Evolutionary conservation across 257 asterid species (phyloP).

Genomic region (Handroanthus guayacan): DNA sequence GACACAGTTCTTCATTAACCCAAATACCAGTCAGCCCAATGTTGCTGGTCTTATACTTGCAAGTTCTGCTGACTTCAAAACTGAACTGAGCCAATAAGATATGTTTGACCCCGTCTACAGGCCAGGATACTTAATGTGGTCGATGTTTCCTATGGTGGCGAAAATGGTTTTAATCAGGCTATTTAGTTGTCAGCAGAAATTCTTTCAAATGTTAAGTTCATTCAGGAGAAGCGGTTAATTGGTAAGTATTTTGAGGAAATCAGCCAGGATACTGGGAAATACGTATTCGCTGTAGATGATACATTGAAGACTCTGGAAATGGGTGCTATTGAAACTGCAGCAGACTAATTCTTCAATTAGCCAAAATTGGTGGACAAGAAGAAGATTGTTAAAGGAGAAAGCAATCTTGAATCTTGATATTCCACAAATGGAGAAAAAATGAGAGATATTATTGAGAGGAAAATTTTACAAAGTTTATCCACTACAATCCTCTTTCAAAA

Average conservation of each 20-base stretch:
- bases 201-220: constrained; percentile 50
- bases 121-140: constrained; percentile 50
- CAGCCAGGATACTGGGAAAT: constrained; percentile 49
- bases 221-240: constrained; percentile 46
- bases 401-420: too few species aligned
- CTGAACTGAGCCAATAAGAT: constrained; percentile 48
- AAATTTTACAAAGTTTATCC: too few species aligned
- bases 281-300: constrained; percentile 45
- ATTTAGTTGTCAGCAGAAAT: constrained; percentile 47
- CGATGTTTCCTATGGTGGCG: constrained; percentile 51
- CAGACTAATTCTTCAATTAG: too few species aligned
- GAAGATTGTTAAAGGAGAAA: too few species aligned
- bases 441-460: too few species aligned
- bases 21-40: constrained; percentile 46
- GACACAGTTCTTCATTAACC: constrained; percentile 47
- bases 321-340: constrained; percentile 53
- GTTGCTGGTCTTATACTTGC: constrained; percentile 51
- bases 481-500: too few species aligned
- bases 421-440: too few species aligned
- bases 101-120: constrained; percentile 47
- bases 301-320: constrained; percentile 46
- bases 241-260: constrained; percentile 49
- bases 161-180: constrained; percentile 49
- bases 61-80: constrained; percentile 51
- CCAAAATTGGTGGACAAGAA: too few species aligned